A percentile compares a stretch with the other conserved stretches of the same genome.
phyloP scores from a whole-genome alignment of 2,329 filamentous ascomycete genomes.

The Botrytis porri region DNA sequence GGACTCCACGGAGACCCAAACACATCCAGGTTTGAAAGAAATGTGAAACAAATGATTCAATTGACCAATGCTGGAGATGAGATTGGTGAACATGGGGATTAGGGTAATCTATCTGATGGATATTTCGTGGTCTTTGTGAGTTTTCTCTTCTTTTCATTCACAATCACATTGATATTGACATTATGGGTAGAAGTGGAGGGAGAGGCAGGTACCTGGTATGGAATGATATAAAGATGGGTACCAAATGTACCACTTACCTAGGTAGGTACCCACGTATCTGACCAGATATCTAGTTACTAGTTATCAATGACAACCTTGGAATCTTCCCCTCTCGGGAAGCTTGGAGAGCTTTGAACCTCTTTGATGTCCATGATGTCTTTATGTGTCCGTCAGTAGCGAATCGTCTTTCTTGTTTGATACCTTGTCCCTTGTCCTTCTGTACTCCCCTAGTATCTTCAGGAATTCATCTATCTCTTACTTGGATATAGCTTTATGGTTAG shows the following conservation, averaged over 20 bases:
- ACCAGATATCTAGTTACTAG: background rate
- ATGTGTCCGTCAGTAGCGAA: background rate
- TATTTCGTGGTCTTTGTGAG: background rate
- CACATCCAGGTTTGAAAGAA: background rate
- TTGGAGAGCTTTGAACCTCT: background rate
- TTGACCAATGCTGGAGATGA: background rate
- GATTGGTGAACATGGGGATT: background rate
- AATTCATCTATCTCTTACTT: background rate
- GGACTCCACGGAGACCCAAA: background rate
- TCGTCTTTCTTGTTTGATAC: background rate
- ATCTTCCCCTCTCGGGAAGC: background rate
- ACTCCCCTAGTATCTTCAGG: background rate
- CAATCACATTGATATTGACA: background rate
- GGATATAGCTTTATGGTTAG: background rate
- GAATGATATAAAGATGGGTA: background rate
- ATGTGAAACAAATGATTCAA: background rate
- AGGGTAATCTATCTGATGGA: background rate
- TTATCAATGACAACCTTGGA: background rate
- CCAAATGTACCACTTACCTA: background rate
- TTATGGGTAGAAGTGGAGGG: background rate
- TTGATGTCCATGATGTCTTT: background rate
- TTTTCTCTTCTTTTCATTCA: background rate
- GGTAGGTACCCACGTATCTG: background rate
- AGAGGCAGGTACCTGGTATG: background rate
- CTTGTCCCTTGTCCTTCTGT: background rate